Base-by-base conservation (phyloP, 345 rosid genomes). In the Excoecaria agallocha region DNA sequence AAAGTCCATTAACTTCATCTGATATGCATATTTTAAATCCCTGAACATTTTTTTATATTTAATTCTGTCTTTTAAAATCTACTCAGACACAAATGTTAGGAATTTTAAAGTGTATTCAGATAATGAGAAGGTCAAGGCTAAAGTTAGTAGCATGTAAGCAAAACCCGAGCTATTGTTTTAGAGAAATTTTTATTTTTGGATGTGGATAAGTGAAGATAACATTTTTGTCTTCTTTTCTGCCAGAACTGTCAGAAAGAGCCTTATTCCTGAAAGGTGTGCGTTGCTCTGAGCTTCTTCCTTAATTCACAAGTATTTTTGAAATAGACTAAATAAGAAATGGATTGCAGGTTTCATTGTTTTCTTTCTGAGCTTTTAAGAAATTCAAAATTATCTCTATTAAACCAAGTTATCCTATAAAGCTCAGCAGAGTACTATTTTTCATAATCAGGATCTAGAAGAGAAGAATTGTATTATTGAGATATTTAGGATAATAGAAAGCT, bases 51-150 rank as follows among this genome's bases (percentile, higher is more conserved):
- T 66, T 71, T 24, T 6, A 22, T 12, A 10, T 4, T 16, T 59
- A 1, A 59, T 35, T 68, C 17, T 12, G 46, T 49, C 49, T 30
- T 68, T 8, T 75, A 45, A 10, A 37, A 19, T 41, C 73, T 66
- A 13, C 2, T 69, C 30, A 74, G 70, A 59, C 68, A 52, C 83
- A 90, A 91, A 6, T 30, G 72, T 54, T 61, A 72, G 81, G 58
- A 80, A 74, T 78, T 82, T 92, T 52, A 89, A 79, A 74, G 73
- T 92, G 56, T 87, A 70, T 49, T 60, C 89, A 0, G 92, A 86
- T 65, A 75, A 75, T 66, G 87, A 67, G 12, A 81, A 77, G 74
- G 71, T 62, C 19, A 85, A 85, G 74, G 62, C 39, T 61, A 89
- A 81, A 70, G 72, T 76, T 3, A 68, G 63, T 76, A 41, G 69